Evolutionary conservation across 2,329 filamentous ascomycete species (phyloP).

Genomic region (Xylaria sp.): DNA sequence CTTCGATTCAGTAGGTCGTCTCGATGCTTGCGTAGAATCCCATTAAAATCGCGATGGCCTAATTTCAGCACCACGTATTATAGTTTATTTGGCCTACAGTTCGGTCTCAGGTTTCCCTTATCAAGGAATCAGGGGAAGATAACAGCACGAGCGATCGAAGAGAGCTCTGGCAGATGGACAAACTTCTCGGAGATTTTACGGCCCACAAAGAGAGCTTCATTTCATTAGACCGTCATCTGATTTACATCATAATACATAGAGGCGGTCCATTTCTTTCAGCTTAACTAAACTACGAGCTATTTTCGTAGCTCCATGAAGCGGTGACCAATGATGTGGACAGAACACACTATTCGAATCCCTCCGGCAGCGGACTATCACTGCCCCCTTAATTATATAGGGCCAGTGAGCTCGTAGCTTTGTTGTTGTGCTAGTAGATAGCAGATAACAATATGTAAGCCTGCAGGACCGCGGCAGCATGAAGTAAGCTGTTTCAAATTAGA

Average conservation of each 20-base stretch:
- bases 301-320: neutral
- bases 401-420: neutral
- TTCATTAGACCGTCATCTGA: neutral
- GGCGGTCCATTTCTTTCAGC: neutral
- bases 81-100: constrained; percentile 10
- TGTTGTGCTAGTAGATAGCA: neutral
- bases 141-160: neutral
- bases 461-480: neutral
- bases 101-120: constrained; percentile 9
- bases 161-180: too few species aligned
- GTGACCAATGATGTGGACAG: neutral
- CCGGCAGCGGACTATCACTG: neutral
- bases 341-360: neutral
- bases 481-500: neutral
- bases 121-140: constrained; percentile 7
- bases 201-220: neutral
- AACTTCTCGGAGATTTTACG: neutral
- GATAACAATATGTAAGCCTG: neutral
- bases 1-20: constrained; percentile 9
- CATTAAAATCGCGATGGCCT: constrained; percentile 7
- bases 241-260: neutral
- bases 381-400: neutral
- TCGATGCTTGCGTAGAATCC: neutral
- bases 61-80: constrained; percentile 10
- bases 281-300: neutral